These are phyloP conservation scores for Scytalidium sp. DNA, from an alignment of 2,329 filamentous ascomycete genomes.

Conservation along the genomic window DNA sequence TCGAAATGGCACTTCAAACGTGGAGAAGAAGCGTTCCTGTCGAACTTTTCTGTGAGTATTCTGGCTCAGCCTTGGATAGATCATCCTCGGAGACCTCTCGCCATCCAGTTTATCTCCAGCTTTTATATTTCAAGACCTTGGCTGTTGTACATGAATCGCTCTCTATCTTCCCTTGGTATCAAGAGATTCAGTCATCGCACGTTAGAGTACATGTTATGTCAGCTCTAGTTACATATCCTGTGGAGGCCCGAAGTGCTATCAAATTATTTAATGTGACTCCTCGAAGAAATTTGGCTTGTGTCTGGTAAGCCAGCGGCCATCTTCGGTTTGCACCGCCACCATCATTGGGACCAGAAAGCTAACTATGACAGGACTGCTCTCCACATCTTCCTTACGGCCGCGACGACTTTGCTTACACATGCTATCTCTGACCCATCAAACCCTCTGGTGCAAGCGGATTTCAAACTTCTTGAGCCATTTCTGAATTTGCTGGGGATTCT, in stretches of 20 bases:
- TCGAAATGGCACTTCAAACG: conserved; percentile 9
- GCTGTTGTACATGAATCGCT: conserved; percentile 9
- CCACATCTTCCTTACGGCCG: conserved; percentile 17
- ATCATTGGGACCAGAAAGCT: background rate
- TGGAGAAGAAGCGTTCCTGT: conserved; percentile 13
- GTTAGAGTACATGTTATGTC: conserved; percentile 1
- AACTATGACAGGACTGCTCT: conserved; percentile 11
- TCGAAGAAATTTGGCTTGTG: conserved; percentile 13
- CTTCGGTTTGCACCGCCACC: background rate
- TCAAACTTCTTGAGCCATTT: conserved; percentile 13
- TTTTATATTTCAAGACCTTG: conserved; percentile 15
- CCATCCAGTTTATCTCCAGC: conserved; percentile 8
- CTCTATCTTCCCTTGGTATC: background rate
- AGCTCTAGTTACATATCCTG: conserved; percentile 6
- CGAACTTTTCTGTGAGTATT: conserved; percentile 8
- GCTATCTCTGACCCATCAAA: conserved; percentile 10
- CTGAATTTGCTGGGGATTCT: conserved; percentile 11
- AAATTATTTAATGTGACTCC: conserved; percentile 13
- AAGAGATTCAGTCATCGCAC: background rate
- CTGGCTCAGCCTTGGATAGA: background rate
- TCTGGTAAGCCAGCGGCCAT: conserved; percentile 8
- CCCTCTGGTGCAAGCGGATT: conserved; percentile 7
- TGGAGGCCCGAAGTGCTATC: conserved; percentile 15
- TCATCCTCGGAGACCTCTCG: background rate
- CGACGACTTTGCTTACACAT: conserved; percentile 11